Evolutionary conservation across 768 basidiomycete species (phyloP).

Genomic region (Roridomyces roridus): DNA sequence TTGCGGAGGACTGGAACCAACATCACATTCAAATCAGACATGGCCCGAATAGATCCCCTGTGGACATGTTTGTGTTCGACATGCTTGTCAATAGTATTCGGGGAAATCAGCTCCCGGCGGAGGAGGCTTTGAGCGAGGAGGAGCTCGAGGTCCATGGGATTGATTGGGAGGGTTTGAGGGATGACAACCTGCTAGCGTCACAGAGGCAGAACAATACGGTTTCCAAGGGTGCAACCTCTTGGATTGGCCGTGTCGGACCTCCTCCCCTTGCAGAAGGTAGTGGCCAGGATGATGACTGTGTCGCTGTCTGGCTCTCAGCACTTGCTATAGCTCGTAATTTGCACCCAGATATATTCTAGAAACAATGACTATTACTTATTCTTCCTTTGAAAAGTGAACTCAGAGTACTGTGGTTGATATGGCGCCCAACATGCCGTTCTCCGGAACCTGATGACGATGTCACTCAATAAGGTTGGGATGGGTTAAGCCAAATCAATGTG

Average conservation of each 20-base stretch:
- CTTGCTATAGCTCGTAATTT: too few species aligned
- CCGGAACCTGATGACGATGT: too few species aligned
- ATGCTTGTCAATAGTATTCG: conserved; percentile 35
- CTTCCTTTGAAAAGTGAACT: too few species aligned
- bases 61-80: conserved; percentile 38
- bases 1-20: conserved; percentile 40
- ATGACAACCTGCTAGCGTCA: background rate
- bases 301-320: too few species aligned
- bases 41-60: conserved; percentile 25
- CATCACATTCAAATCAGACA: conserved; percentile 32
- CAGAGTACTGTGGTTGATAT: too few species aligned
- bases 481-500: too few species aligned
- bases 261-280: background rate
- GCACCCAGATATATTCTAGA: too few species aligned
- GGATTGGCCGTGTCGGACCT: conserved; percentile 4
- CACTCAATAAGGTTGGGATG: too few species aligned
- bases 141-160: conserved; percentile 3
- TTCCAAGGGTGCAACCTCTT: background rate
- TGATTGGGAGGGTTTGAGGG: background rate
- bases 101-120: conserved; percentile 22
- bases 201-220: background rate
- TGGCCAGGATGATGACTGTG: too few species aligned
- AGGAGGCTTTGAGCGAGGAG: background rate
- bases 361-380: too few species aligned
- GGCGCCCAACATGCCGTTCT: too few species aligned